Conservation (phyloP, 108 stramenopile species). For the Cyclotella distinguenda region DNA sequence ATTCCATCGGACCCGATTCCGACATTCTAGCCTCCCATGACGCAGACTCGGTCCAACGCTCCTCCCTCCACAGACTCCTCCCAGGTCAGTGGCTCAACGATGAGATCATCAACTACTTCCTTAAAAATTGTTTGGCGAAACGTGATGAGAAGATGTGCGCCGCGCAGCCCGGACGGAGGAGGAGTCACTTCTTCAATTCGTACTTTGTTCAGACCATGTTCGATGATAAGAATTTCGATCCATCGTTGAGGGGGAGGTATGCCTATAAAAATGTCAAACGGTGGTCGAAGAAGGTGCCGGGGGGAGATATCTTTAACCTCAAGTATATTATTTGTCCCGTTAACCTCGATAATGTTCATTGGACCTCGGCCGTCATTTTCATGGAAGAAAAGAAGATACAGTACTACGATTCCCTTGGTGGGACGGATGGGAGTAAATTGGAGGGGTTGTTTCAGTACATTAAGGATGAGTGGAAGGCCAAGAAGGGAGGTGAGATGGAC, state of each 20-base stretch:
- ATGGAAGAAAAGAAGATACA: conserved; percentile 86
- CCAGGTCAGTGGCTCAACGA: conserved; percentile 94
- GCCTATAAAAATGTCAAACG: conserved; percentile 90
- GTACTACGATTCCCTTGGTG: conserved; percentile 79
- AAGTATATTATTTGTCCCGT: conserved; percentile 93
- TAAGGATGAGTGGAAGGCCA: conserved; percentile 83
- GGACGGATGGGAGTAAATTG: conserved; percentile 54
- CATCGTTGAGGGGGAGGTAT: conserved; percentile 63
- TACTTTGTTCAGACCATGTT: conserved; percentile 94
- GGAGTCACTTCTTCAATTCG: conserved; percentile 92
- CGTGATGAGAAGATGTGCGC: conserved; percentile 78
- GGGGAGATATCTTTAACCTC: conserved; percentile 88
- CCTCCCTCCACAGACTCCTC: conserved; percentile 62
- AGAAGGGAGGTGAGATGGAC: conserved; percentile 69
- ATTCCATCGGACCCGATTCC: conserved; percentile 46
- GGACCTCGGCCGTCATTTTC: conserved; percentile 90
- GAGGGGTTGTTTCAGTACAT: conserved; percentile 71
- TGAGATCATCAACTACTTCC: conserved; percentile 96
- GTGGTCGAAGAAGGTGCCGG: conserved; percentile 91
- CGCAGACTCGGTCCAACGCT: conserved; percentile 72
- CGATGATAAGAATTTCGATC: conserved; percentile 64
- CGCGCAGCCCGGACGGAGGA: conserved; percentile 54
- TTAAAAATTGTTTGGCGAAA: conserved; percentile 70
- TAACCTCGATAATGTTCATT: conserved; percentile 88
- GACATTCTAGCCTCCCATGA: conserved; percentile 62